These are phyloP conservation scores for Irpex rosettiformis DNA, from an alignment of 1,284 basidiomycete species.

Conservation along the genomic window DNA sequence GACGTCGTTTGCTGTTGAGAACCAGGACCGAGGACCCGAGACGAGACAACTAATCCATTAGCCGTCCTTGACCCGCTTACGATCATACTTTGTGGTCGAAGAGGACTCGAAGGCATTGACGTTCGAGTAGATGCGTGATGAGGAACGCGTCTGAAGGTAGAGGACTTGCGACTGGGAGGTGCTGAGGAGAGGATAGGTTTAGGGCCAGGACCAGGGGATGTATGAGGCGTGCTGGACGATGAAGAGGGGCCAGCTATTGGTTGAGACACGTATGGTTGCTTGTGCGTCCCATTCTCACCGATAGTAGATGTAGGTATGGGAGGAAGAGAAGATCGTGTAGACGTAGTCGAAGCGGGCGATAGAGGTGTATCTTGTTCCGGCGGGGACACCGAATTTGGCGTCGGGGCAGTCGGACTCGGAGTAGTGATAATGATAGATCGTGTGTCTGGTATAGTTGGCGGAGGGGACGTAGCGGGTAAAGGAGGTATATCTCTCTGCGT, in stretches of 20 bases:
- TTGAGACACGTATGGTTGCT: neutral
- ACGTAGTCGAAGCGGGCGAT: constrained; percentile 5
- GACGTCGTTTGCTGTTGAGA: neutral
- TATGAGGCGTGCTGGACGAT: constrained; percentile 16
- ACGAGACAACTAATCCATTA: constrained; percentile 14
- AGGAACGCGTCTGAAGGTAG: constrained; percentile 60
- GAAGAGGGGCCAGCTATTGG: neutral
- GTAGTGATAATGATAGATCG: neutral
- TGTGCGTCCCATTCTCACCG: constrained; percentile 7
- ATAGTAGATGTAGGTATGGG: constrained; percentile 15
- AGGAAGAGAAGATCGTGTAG: constrained; percentile 7
- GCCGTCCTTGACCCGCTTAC: constrained; percentile 17
- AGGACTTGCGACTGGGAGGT: constrained; percentile 38
- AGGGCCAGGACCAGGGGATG: constrained; percentile 17
- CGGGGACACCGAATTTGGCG: constrained; percentile 4
- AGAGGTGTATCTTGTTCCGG: neutral
- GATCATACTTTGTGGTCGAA: constrained; percentile 32
- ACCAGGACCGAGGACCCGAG: constrained; percentile 20
- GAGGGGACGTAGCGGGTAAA: neutral
- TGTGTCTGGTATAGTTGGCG: neutral
- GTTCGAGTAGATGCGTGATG: constrained; percentile 35
- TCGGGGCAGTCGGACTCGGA: too few species aligned
- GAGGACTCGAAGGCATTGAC: constrained; percentile 37
- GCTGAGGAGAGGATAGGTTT: constrained; percentile 12
- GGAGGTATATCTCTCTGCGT: neutral